Base-by-base conservation (phyloP, 225 moss, liverwort and hornwort species). In the Bryoerythrophyllum caledonicum region DNA sequence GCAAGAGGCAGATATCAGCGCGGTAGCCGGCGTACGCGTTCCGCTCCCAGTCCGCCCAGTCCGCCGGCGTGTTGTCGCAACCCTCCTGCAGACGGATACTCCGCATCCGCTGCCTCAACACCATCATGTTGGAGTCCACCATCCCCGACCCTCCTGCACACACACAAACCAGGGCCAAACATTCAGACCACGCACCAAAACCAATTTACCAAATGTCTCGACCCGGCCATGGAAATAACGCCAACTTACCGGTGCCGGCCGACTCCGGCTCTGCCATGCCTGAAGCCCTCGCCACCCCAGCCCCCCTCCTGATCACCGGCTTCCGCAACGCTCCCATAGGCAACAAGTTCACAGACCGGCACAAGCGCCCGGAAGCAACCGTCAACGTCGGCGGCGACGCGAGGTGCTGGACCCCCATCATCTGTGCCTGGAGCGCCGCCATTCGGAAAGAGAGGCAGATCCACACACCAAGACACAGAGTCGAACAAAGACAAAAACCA, bases 1-100 rank as follows among this genome's bases (percentile, higher is more conserved):
- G 75, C 76, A 94, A 8, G 27, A 85, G 84, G 80, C 90, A 90
- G 59, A 96, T 69, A 57, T 94, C 92, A 0, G 92, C 90, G 48
- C 91, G 87, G 63, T 94, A 96, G n/a, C 84, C 71, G 24, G 85
- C 51, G 49, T 93, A 92, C 7, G 90, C 89, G 25, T 88, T 86
- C 71, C 87, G 90, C 77, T 96, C 96, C 96, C 96, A 96, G 19
- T 92, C 93, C 71, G 90, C 85, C 96, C 96, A 96, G 10, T 91
- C 92, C 2, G 90, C 75, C 25, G 90, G 96, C 13, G 78, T 75
- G 48, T 86, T 86, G 64, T 77, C 74, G 79, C 77, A 86, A 0
- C 82, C 57, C 61, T 96, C 96, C 11, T 91, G 89, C 60, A 87
- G 63, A 20, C 94, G 92, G 24, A 96, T 80, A 35, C 80, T 90